Evolutionary conservation across 1,284 basidiomycete species (phyloP), one percentile per base, ranked within the genome.

Genomic region (Trametes hirsuta): DNA sequence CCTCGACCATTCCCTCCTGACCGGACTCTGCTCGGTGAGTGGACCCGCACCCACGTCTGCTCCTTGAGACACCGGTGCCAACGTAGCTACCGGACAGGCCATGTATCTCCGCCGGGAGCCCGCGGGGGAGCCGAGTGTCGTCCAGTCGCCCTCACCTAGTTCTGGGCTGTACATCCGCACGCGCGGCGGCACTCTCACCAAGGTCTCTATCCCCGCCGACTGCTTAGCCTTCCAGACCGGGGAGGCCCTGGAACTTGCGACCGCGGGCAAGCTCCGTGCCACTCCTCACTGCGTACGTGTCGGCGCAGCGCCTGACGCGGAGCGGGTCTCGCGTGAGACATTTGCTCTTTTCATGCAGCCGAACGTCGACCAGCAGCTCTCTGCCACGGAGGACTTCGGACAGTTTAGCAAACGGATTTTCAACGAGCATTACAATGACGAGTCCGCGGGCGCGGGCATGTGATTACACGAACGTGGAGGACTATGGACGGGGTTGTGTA

Each of bases 341-440:
- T 93, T 93, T 66, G 91, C 94, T 3, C 80, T 97, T 24, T 98
- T 97, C 80, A 89, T 97, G 85, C 94, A 97, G 75, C 95, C 95
- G 1, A 86, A 96, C 72, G 87, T 90, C 5, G 80, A 92, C 63
- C 88, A 91, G 67, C 80, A 83, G 39, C 83, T 97, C 30, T 87
- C 88, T 1, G 74, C 76, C 39, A 74, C 77, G 1, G 85, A 89
- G 72, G 94, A 91, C 21, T 98, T 96, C 70, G 95, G 95, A 1
- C 81, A 88, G 65, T 97, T 97, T 75, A 94, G 91, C 68, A 92
- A 93, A 73, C 81, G 84, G 61, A 83, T 95, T 25, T 87, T 97
- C 64, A 82, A 84, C 60, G 81, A 90, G 69, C 95, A 97, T 78
- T 96, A 95, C 70, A 75, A 78, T 57, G 71, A 71, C 53, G 66